Percentiles rank a stretch among this genome's conserved stretches.
phyloP scores from a whole-genome alignment of 306 rosid species.

The Quercus dentata region DNA sequence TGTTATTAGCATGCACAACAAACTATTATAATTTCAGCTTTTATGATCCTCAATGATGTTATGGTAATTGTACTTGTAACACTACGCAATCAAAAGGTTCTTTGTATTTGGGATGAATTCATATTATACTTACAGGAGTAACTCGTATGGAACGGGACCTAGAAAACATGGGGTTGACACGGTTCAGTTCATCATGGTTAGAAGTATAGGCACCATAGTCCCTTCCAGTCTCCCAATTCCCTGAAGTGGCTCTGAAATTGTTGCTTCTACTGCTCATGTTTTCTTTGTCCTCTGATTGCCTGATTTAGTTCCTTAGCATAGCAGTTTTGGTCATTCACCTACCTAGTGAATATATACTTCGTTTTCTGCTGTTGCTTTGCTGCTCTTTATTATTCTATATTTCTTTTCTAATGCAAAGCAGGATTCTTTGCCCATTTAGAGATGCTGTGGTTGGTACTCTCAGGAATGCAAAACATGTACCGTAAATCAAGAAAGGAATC shows the following conservation, averaged over 20 bases:
- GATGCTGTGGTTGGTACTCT: conserved; percentile 14
- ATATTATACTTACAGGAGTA: conserved; percentile 33
- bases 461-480: background rate
- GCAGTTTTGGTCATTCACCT: conserved; percentile 3
- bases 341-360: conserved; percentile 17
- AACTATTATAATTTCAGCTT: background rate
- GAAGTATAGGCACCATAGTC: conserved; percentile 31
- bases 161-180: conserved; percentile 26
- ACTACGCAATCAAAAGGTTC: background rate
- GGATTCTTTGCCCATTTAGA: conserved; percentile 36
- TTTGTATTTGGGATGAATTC: background rate
- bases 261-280: conserved; percentile 43
- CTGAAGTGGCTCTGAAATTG: conserved; percentile 25
- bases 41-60: background rate
- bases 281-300: conserved; percentile 18
- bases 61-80: background rate
- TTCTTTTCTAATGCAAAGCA: conserved; percentile 24
- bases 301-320: conserved; percentile 17
- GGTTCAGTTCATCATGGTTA: conserved; percentile 26
- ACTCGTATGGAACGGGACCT: conserved; percentile 28
- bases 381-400: background rate
- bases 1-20: background rate
- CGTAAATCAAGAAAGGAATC: conserved; percentile 20
- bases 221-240: conserved; percentile 23
- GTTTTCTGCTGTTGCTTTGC: background rate